Evolutionary conservation across 75 land plant genomes (phyloP), one percentile per base, ranked within the genome.

Genomic region (Selaginella moellendorffii): DNA sequence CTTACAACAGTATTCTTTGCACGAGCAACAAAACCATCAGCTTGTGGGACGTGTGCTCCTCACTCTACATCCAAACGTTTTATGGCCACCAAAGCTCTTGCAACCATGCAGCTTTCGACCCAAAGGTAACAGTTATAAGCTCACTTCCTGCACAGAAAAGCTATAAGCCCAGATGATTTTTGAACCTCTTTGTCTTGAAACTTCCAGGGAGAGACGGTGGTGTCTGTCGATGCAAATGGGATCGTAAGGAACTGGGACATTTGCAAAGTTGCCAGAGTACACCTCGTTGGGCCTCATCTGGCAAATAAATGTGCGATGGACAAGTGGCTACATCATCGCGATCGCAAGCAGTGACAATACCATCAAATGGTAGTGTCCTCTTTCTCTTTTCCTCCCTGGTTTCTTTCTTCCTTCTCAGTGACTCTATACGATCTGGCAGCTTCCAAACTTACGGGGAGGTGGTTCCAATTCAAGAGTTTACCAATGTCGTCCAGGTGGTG

Each of bases 11-110:
- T 26, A 28, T 68, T 27, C n/a, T 74, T n/a, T 69, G 71, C 30
- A 74, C 76, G 28, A 74, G 76, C 22, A 71, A 74, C 26, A 74
- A 74, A 46, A 74, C 76, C 18, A 61, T 74, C 25, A 74, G 76
- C 52, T 69, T 74, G 22, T 73, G 76, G 76, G 76, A 74, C 64
- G 76, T 71, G 26, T 61, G 76, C 5, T 52, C 71, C 21, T 64
- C 76, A 9, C 66, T 68, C 0, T 74, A 71, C 61, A 66, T 69
- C 23, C 76, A 74, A 64, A 74, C 76, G n/a, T 74, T 74, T 63
- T 74, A 74, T 26, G 76, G 76, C 14, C 76, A 74, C 30, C 65
- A 74, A 46, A 52, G 46, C 26, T 74, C 76, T n/a, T 74, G 76
- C 68, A 74, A 69, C 61, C 71, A 74, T 36, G 76, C 76, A 46